Conservation (phyloP, 2,329 filamentous ascomycete genomes). For the Whalleya microplaca region DNA sequence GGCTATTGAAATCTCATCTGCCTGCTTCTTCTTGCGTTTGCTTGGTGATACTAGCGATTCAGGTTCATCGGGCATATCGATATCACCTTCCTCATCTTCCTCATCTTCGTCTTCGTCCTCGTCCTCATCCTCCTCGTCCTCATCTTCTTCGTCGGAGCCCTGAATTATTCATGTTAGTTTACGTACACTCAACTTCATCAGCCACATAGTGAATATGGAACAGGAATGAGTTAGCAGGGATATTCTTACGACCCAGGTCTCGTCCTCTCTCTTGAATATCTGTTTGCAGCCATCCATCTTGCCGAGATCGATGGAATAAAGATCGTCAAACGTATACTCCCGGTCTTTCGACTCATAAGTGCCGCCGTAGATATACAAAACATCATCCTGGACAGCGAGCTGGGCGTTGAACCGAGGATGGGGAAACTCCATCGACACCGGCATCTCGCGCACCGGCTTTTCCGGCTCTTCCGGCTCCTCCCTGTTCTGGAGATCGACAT, state of each 20-base stretch:
- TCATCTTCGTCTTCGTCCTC: conserved; percentile 57
- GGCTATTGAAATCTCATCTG: conserved; percentile 45
- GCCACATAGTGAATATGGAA: conserved; percentile 44
- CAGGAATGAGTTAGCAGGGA: not conserved
- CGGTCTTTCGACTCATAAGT: conserved; percentile 94
- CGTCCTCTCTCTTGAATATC: conserved; percentile 79
- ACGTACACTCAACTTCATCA: not conserved
- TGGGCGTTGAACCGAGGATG: conserved; percentile 91
- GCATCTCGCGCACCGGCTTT: conserved; percentile 63
- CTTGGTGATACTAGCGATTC: conserved; percentile 54
- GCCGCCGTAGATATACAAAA: conserved; percentile 91
- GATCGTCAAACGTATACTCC: conserved; percentile 93
- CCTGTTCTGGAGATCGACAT: conserved; percentile 51
- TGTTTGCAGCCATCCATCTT: conserved; percentile 94
- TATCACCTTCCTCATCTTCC: conserved; percentile 57
- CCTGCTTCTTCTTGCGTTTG: conserved; percentile 59
- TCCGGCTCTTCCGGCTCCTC: conserved; percentile 59
- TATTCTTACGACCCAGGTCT: conserved; percentile 76
- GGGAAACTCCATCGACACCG: conserved; percentile 79
- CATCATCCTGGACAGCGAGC: conserved; percentile 87
- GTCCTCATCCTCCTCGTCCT: conserved; percentile 50
- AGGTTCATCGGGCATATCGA: conserved; percentile 55
- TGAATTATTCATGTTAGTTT: conserved; percentile 41
- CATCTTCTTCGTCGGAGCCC: conserved; percentile 55
- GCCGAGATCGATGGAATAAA: conserved; percentile 91